Percentiles rank a stretch among this genome's conserved stretches.
phyloP scores from a whole-genome alignment of 2,329 filamentous ascomycete species.

The Pyrenophora graminea region DNA sequence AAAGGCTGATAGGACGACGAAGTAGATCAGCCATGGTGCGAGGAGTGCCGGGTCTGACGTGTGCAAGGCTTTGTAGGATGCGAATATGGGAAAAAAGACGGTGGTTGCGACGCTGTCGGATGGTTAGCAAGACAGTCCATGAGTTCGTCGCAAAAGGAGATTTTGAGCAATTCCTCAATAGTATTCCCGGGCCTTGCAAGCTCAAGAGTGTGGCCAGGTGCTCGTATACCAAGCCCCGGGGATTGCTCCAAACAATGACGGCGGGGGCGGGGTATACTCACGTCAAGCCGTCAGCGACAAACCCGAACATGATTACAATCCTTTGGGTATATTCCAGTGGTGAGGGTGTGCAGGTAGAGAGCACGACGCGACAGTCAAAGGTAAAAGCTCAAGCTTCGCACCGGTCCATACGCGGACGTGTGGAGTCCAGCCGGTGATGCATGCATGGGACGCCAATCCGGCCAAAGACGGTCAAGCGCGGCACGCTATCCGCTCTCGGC shows the following conservation, averaged over 20 bases:
- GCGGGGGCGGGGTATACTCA: constrained; percentile 39
- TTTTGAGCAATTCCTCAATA: constrained; percentile 1
- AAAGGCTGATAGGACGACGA: constrained; percentile 85
- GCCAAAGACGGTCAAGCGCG: constrained; percentile 7
- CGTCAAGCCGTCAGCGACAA: constrained; percentile 47
- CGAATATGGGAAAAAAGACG: constrained; percentile 92
- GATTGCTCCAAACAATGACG: constrained; percentile 15
- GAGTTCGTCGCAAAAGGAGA: background rate
- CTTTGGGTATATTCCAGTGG: constrained; percentile 3
- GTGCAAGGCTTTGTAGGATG: constrained; percentile 96
- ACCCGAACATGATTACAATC: constrained; percentile 40
- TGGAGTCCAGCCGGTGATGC: constrained; percentile 20
- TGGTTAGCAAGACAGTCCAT: constrained; percentile 19
- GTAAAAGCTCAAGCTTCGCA: constrained; percentile 20
- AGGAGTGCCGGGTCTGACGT: constrained; percentile 86
- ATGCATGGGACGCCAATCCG: constrained; percentile 12
- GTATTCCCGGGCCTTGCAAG: constrained; percentile 8
- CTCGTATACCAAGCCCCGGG: background rate
- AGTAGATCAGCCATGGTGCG: constrained; percentile 99
- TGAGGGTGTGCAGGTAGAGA: constrained; percentile 8
- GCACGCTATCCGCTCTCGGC: constrained; percentile 12
- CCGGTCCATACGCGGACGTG: constrained; percentile 24
- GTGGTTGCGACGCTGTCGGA: constrained; percentile 60
- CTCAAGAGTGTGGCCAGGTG: constrained; percentile 10
- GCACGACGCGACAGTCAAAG: constrained; percentile 4